Base-by-base conservation (phyloP, 345 rosid species). In the Brassica rapa region DNA sequence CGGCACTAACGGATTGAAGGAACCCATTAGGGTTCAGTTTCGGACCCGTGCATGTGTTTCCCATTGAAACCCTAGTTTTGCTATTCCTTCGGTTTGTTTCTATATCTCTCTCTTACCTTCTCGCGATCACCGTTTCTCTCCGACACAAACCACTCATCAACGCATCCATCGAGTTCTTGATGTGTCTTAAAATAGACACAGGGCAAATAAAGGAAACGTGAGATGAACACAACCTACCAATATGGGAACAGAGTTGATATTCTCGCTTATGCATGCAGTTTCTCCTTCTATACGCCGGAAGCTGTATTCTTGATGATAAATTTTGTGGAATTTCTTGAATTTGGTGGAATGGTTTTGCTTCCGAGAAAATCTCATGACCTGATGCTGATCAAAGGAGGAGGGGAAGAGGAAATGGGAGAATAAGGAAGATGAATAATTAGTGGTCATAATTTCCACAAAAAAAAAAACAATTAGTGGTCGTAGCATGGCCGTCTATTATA, bases 1-100 rank as follows among this genome's bases (percentile, higher is more conserved):
- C 97, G 4, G 89, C 96, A 46, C 88, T 87, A 74, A 94, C 96
- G 66, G 91, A 87, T 80, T 89, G 88, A 1, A 94, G 66, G 82
- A 94, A 94, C 78, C 96, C 98, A 71, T 81, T 86, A 69, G 80
- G 57, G 21, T 84, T 85, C 19, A 86, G 84, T 77, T 80, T 93
- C 76, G 97, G 98, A n/a, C 98, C 98, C 23, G 86, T 87, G 71
- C 98, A 93, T 72, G 89, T 80, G 81, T 94, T 94, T 83, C 98
- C 99, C 98, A 94, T 94, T 91, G 82, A 46, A 68, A 71, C 30
- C 84, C 77, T 76, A 76, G 62, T 66, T 75, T 66, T 37, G 27
- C 2, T 21, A 39, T 8, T 60, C 46, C 14, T 71, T 73, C 68
- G 63, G 61, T 27, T 6, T 77, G n/a, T 65, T 35, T 24, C 46